Base-by-base conservation (phyloP, 495 filamentous ascomycete species). In the Neurospora discreta region DNA sequence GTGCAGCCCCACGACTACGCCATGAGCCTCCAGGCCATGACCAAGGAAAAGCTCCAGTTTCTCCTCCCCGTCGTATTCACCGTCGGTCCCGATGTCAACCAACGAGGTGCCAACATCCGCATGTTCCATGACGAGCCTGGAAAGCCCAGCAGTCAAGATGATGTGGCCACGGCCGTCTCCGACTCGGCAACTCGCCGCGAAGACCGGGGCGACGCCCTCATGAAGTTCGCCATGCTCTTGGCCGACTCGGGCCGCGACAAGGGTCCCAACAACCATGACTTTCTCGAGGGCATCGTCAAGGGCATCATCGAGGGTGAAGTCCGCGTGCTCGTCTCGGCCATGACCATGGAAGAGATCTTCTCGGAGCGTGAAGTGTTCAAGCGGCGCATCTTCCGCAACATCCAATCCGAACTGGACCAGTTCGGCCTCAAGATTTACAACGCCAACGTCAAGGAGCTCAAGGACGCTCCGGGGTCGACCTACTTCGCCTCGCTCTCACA, bases 341-440 rank as follows among this genome's bases (percentile, higher is more conserved):
- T 93, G 91, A 92, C 91, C 15, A 93, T 94, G 91, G 92, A 94
- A 77, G 92, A 94, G 81, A 90, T 95, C 58, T 94, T 93, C 79
- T 90, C 89, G 69, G 89, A 91, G 80, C 85, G 92, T n/a, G 89
- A 92, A 75, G 82, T 90, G 40, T 94, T 94, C 84, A 93, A 94
- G 82, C 84, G 84, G 39, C 86, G 91, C 71, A 91, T 94, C 71
- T 92, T 93, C 77, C 83, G 85, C 74, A 91, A 92, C 78, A 91
- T 95, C 43, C 90, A 93, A 79, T 84, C 82, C 41, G 92, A 95
- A 77, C 81, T 93, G 10, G 83, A 88, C 73, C 88, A 92, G 74
- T 93, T 93, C 76, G 92, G 91, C 41, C 80, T 93, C 16, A 87
- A 86, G 76, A 90, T 89, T 73, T 92, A 92, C 80, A 92, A 92